phyloP scores from a whole-genome alignment of 1,284 basidiomycete genomes.

The Ceratobasidium sp. region DNA sequence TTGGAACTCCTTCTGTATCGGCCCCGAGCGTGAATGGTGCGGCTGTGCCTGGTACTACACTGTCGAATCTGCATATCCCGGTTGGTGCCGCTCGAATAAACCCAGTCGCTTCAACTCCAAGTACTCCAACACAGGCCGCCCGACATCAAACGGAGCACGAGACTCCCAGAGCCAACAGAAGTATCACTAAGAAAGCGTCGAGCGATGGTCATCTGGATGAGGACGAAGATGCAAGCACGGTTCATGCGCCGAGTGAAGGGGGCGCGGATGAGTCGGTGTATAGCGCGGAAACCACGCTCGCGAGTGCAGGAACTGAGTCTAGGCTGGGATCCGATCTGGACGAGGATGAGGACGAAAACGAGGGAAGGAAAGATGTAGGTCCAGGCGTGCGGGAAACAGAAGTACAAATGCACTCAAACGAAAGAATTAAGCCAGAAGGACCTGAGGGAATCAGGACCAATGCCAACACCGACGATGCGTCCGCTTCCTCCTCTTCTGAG shows the following conservation, averaged over 20 bases:
- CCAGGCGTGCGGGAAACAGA: neutral
- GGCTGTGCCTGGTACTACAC: neutral
- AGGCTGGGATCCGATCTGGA: constrained; percentile 4
- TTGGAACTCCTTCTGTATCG: neutral
- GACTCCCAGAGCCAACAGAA: neutral
- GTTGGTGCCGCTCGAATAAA: neutral
- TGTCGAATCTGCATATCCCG: constrained; percentile 22
- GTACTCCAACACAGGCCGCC: neutral
- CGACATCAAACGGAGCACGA: neutral
- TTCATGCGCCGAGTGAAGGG: neutral
- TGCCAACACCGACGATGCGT: neutral
- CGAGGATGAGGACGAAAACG: neutral
- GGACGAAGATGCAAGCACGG: neutral
- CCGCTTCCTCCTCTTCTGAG: neutral
- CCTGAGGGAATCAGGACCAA: neutral
- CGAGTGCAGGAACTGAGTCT: constrained; percentile 17
- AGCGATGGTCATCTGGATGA: neutral
- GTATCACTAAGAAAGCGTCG: neutral
- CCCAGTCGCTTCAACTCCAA: neutral
- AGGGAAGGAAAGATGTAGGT: neutral
- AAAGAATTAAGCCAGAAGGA: neutral
- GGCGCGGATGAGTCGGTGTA: constrained; percentile 6
- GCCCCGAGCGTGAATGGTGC: neutral
- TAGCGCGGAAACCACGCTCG: constrained; percentile 26
- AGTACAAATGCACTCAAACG: neutral